Evolutionary conservation across 2,329 filamentous ascomycete species (phyloP).

Genomic region (Falciphora oryzae): DNA sequence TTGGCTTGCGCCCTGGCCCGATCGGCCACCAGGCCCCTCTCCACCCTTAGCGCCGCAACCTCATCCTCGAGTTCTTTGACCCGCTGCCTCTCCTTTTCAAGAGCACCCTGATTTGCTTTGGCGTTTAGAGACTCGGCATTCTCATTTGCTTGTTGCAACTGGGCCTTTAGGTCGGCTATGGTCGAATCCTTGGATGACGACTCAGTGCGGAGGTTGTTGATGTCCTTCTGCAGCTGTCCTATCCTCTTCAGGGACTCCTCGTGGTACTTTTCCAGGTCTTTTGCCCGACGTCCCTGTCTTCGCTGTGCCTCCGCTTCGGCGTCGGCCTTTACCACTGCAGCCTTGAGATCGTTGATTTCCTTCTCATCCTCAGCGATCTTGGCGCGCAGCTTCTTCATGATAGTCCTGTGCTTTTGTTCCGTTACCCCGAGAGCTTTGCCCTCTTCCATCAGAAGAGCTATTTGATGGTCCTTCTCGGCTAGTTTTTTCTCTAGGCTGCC

Average conservation of each 20-base stretch:
- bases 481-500: constrained; percentile 72
- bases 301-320: constrained; percentile 42
- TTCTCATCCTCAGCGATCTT: constrained; percentile 63
- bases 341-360: constrained; percentile 53
- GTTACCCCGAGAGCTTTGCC: constrained; percentile 81
- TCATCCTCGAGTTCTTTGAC: constrained; percentile 50
- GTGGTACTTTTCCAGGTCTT: constrained; percentile 51
- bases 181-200: constrained; percentile 56
- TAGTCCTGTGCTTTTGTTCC: constrained; percentile 76
- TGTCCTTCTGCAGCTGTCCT: constrained; percentile 52
- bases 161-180: constrained; percentile 62
- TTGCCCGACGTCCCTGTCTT: constrained; percentile 41
- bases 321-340: constrained; percentile 52
- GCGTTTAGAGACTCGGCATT: constrained; percentile 61
- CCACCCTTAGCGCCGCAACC: constrained; percentile 62
- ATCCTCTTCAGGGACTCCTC: constrained; percentile 49
- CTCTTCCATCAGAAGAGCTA: constrained; percentile 85
- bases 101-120: constrained; percentile 59
- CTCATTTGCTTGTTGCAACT: constrained; percentile 62
- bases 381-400: constrained; percentile 73
- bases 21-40: constrained; percentile 70
- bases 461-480: constrained; percentile 84
- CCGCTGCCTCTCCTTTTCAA: constrained; percentile 57
- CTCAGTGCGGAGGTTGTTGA: constrained; percentile 49
- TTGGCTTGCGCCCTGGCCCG: constrained; percentile 59